phyloP scores from a whole-genome alignment of 2,329 filamentous ascomycete genomes.

The Pseudogymnoascus sp. region DNA sequence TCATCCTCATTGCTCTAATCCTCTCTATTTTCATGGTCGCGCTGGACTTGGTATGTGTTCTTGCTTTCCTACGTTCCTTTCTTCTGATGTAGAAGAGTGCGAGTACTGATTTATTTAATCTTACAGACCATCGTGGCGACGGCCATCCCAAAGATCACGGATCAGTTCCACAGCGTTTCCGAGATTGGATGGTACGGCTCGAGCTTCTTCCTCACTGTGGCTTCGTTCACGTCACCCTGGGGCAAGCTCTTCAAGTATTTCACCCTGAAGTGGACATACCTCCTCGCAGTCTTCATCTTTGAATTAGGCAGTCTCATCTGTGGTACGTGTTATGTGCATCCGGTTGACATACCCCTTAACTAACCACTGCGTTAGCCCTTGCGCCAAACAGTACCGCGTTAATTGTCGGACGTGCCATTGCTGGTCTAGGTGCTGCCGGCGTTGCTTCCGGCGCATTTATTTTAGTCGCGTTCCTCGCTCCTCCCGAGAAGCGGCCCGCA shows the following conservation, averaged over 20 bases:
- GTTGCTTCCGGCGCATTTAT: slow-evolving; percentile 34
- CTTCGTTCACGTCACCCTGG: slow-evolving; percentile 14
- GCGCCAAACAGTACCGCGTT: slow-evolving; percentile 30
- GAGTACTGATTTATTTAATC: background rate
- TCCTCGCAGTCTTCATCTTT: slow-evolving; percentile 30
- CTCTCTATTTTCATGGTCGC: slow-evolving; percentile 16
- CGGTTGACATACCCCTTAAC: background rate
- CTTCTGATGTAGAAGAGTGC: background rate
- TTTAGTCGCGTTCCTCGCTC: slow-evolving; percentile 32
- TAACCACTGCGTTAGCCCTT: slow-evolving; percentile 11
- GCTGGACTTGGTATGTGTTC: slow-evolving; percentile 36
- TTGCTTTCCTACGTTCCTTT: slow-evolving; percentile 35
- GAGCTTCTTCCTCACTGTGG: slow-evolving; percentile 33
- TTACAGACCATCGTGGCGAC: slow-evolving; percentile 44
- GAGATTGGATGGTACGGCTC: slow-evolving; percentile 29
- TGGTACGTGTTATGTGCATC: slow-evolving; percentile 16
- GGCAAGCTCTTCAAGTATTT: slow-evolving; percentile 20
- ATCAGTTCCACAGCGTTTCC: slow-evolving; percentile 11
- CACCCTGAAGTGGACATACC: slow-evolving; percentile 26
- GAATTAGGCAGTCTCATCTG: slow-evolving; percentile 33
- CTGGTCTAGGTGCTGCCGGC: slow-evolving; percentile 26
- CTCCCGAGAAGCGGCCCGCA: slow-evolving; percentile 28
- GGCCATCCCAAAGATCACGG: slow-evolving; percentile 46
- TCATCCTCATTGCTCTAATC: background rate
- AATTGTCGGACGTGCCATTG: slow-evolving; percentile 30